Percentiles rank a stretch among this genome's conserved stretches.
These are phyloP conservation scores for Kurtzmaniella quercitrusa DNA, from an alignment of 1,139 yeast genomes.

Conservation along the genomic window DNA sequence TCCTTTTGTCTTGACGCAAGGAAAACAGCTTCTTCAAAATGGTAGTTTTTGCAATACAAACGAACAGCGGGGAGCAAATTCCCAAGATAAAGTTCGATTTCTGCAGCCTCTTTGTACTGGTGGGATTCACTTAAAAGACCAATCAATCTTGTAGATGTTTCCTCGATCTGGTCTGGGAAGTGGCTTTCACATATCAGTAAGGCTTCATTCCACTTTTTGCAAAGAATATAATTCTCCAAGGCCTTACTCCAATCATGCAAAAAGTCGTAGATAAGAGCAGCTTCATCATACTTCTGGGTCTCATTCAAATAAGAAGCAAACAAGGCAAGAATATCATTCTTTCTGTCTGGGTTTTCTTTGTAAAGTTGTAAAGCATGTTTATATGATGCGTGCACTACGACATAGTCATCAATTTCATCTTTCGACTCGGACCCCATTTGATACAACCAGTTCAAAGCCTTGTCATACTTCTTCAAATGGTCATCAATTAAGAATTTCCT, in stretches of 20 bases:
- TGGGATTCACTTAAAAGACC: slow-evolving; percentile 63
- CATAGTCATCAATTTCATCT: slow-evolving; percentile 65
- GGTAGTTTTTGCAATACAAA: slow-evolving; percentile 70
- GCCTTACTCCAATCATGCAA: slow-evolving; percentile 58
- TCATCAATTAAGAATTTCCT: slow-evolving; percentile 78
- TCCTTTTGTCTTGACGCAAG: slow-evolving; percentile 42
- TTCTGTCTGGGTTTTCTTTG: slow-evolving; percentile 54
- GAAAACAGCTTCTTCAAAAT: slow-evolving; percentile 73
- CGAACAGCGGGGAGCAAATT: slow-evolving; percentile 60
- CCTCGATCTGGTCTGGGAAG: slow-evolving; percentile 26
- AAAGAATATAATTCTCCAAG: slow-evolving; percentile 60
- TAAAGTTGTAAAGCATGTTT: slow-evolving; percentile 62
- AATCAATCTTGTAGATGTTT: slow-evolving; percentile 57
- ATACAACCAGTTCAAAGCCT: slow-evolving; percentile 66
- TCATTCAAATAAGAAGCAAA: slow-evolving; percentile 62
- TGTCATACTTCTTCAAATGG: slow-evolving; percentile 58
- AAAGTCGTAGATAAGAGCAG: slow-evolving; percentile 76
- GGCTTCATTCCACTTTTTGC: slow-evolving; percentile 85
- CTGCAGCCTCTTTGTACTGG: slow-evolving; percentile 79
- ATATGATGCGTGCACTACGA: slow-evolving; percentile 70
- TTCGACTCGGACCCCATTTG: slow-evolving; percentile 46
- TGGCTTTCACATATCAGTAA: slow-evolving; percentile 48
- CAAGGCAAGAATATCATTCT: slow-evolving; percentile 48
- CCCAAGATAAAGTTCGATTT: slow-evolving; percentile 57
- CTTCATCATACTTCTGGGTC: slow-evolving; percentile 56